phyloP scores from a whole-genome alignment of 257 asterid species.

The Solanum pinnatisectum region DNA sequence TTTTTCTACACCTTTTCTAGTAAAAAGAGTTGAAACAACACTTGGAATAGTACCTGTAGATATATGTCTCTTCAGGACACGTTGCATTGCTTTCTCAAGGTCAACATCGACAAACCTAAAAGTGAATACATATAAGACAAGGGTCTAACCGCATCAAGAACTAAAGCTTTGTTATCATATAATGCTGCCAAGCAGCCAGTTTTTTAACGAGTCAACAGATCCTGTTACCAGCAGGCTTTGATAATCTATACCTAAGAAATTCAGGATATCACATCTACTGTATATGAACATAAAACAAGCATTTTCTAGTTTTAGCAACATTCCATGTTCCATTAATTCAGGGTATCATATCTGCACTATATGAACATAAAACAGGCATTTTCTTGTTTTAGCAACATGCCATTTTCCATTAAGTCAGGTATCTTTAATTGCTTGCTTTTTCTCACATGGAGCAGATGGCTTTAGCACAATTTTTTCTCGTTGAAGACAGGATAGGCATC shows the following conservation, averaged over 20 bases:
- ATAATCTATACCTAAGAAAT: background rate
- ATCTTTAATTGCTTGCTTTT: background rate
- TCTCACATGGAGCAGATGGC: background rate
- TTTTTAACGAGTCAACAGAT: background rate
- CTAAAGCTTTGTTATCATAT: background rate
- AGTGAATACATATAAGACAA: background rate
- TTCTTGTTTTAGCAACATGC: background rate
- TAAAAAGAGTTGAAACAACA: background rate
- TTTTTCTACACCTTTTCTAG: background rate
- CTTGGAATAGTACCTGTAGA: conserved; percentile 52
- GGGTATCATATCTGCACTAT: background rate
- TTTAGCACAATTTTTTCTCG: background rate
- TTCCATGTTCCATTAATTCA: background rate
- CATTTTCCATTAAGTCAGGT: background rate
- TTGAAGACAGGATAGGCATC: background rate
- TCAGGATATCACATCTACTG: background rate
- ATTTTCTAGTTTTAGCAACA: background rate
- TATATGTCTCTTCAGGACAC: conserved; percentile 72
- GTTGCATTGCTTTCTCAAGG: conserved; percentile 73
- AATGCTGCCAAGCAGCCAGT: background rate
- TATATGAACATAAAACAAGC: background rate
- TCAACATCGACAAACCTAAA: conserved; percentile 79
- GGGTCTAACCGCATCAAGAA: background rate
- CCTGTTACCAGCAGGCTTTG: background rate
- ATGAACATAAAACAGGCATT: no score